Percentiles rank a stretch among this genome's conserved stretches.
Conservation (phyloP, 192 early-diverging fungal species). For the Linnemannia exigua region DNA sequence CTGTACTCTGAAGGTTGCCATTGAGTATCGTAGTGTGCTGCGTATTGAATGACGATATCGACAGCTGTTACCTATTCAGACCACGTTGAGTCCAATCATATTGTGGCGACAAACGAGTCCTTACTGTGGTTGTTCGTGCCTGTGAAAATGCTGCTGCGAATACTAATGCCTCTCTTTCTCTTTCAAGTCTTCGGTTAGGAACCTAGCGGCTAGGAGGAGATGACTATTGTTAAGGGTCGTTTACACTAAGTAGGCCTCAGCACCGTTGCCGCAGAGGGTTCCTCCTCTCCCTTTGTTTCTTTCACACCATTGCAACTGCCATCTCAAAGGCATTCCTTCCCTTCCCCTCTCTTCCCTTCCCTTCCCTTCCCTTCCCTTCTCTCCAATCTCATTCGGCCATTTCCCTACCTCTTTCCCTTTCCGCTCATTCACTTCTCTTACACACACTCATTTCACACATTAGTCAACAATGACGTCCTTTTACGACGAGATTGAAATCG, state of each 20-base stretch:
- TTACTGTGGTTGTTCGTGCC: too few relatives aligned
- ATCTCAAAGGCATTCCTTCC: background rate
- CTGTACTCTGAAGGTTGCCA: too few relatives aligned
- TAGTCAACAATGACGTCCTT: constrained; percentile 57
- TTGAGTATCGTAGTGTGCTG: too few relatives aligned
- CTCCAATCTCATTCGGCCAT: too few relatives aligned
- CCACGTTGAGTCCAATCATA: too few relatives aligned
- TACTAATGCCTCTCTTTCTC: too few relatives aligned
- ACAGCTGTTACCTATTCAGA: too few relatives aligned
- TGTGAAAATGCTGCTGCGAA: too few relatives aligned
- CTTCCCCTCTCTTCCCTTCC: background rate
- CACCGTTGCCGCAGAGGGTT: background rate
- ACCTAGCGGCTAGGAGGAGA: too few relatives aligned
- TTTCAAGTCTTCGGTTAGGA: too few relatives aligned
- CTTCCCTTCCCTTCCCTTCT: background rate
- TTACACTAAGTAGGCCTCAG: background rate
- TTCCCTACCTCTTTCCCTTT: background rate
- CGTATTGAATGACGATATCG: too few relatives aligned
- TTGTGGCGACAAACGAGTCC: too few relatives aligned
- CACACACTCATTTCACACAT: background rate
- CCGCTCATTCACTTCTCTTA: background rate
- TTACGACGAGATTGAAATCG: constrained; percentile 76
- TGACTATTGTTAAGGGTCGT: background rate
- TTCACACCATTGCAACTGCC: background rate
- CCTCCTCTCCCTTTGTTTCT: background rate